These are phyloP conservation scores for Cetradonia linearis DNA, from an alignment of 495 filamentous ascomycete species.

Conservation along the genomic window DNA sequence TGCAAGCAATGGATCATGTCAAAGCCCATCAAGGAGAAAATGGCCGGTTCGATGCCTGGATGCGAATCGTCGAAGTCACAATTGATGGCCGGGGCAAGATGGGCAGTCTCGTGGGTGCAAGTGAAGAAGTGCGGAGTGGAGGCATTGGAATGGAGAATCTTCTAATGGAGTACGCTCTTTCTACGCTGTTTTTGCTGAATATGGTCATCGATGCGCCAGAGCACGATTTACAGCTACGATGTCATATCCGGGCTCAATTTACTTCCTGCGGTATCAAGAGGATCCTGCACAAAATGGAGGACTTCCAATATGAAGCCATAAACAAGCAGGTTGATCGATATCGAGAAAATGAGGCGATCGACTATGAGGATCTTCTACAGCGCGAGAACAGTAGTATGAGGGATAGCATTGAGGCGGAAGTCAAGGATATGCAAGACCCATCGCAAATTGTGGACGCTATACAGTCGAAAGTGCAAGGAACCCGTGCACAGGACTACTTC, in stretches of 20 bases:
- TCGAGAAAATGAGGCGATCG: conserved; percentile 86
- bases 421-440: conserved; percentile 91
- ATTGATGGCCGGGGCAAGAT: conserved; percentile 96
- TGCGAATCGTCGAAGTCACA: conserved; percentile 96
- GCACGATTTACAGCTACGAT: conserved; percentile 76
- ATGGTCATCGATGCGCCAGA: conserved; percentile 92
- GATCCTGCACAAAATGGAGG: conserved; percentile 93
- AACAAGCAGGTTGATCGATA: conserved; percentile 97
- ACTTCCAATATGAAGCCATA: conserved; percentile 95
- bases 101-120: conserved; percentile 92
- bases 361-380: conserved; percentile 95
- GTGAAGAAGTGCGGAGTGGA: conserved; percentile 91
- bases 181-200: conserved; percentile 89
- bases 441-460: conserved; percentile 90
- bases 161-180: conserved; percentile 97
- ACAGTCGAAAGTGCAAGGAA: conserved; percentile 72
- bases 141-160: conserved; percentile 98
- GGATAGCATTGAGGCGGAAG: conserved; percentile 80
- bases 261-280: conserved; percentile 92
- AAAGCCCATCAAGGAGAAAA: conserved; percentile 86
- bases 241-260: conserved; percentile 93
- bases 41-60: conserved; percentile 96
- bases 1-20: conserved; percentile 86
- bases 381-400: conserved; percentile 81
- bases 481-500: conserved; percentile 86